Evolutionary conservation across 345 rosid species (phyloP).

Genomic region (Boechera retrofracta): DNA sequence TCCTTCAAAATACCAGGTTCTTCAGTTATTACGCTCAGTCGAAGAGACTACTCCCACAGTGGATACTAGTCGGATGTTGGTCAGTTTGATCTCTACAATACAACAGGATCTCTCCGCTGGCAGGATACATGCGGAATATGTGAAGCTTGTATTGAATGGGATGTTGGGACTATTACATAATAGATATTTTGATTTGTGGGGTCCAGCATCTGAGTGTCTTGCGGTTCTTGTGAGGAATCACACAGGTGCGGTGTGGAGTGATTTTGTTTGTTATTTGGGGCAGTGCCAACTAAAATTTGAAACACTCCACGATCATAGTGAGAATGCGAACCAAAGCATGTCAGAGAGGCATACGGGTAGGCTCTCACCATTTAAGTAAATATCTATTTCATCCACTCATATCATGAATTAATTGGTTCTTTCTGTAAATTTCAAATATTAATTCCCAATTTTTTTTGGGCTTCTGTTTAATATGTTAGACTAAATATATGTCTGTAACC

Average conservation of each 20-base stretch:
- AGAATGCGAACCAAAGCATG: slow-evolving; percentile 44
- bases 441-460: not conserved
- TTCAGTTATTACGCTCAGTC: slow-evolving; percentile 63
- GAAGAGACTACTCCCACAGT: slow-evolving; percentile 72
- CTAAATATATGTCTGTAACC: not conserved
- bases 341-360: slow-evolving; percentile 57
- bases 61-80: slow-evolving; percentile 67
- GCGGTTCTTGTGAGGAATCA: slow-evolving; percentile 64
- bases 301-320: slow-evolving; percentile 45
- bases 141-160: slow-evolving; percentile 68
- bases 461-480: slow-evolving; percentile 6
- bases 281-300: slow-evolving; percentile 54
- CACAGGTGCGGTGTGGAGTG: slow-evolving; percentile 63
- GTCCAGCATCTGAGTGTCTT: slow-evolving; percentile 77
- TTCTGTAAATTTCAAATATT: slow-evolving; percentile 8
- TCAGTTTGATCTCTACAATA: slow-evolving; percentile 60
- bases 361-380: slow-evolving; percentile 35
- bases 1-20: slow-evolving; percentile 61
- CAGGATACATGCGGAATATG: slow-evolving; percentile 62
- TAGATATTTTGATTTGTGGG: slow-evolving; percentile 70
- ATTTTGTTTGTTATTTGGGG: slow-evolving; percentile 56
- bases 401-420: not conserved
- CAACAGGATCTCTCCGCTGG: slow-evolving; percentile 69
- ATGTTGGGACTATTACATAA: slow-evolving; percentile 76
- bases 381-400: slow-evolving; percentile 25